Conservation (phyloP, 495 filamentous ascomycete genomes). For the Pseudotulostoma volvatum region DNA sequence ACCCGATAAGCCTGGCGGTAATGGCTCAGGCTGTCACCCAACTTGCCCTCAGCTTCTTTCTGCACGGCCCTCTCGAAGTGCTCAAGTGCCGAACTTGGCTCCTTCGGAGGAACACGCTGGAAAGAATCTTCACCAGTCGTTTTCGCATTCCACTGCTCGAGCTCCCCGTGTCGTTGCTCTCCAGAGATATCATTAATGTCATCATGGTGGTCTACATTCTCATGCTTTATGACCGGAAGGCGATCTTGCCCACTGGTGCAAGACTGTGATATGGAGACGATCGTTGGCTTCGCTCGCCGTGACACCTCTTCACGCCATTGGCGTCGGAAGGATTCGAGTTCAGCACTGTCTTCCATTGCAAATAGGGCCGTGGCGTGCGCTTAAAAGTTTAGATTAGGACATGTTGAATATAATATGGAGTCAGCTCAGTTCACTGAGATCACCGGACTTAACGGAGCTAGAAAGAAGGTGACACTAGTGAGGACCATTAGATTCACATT, state of each 20-base stretch:
- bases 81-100: conserved; percentile 68
- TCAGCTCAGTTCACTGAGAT: too few species aligned
- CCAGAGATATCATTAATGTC: too few species aligned
- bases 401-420: too few species aligned
- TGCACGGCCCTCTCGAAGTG: conserved; percentile 89
- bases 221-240: conserved; percentile 21
- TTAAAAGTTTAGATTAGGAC: too few species aligned
- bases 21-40: conserved; percentile 77
- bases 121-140: conserved; percentile 19
- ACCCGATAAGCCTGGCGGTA: conserved; percentile 86
- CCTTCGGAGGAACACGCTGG: conserved; percentile 16
- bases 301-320: conserved; percentile 74
- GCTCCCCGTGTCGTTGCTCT: too few species aligned
- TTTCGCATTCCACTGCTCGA: conserved; percentile 18
- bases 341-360: conserved; percentile 46
- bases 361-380: too few species aligned
- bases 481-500: too few species aligned
- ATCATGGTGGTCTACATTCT: conserved; percentile 21
- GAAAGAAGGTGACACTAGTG: too few species aligned
- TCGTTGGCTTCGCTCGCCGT: conserved; percentile 26
- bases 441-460: too few species aligned
- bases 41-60: conserved; percentile 62
- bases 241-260: conserved; percentile 12
- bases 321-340: conserved; percentile 64
- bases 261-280: conserved; percentile 11